phyloP scores from a whole-genome alignment of 257 asterid genomes.

The Solanum neorickii region DNA sequence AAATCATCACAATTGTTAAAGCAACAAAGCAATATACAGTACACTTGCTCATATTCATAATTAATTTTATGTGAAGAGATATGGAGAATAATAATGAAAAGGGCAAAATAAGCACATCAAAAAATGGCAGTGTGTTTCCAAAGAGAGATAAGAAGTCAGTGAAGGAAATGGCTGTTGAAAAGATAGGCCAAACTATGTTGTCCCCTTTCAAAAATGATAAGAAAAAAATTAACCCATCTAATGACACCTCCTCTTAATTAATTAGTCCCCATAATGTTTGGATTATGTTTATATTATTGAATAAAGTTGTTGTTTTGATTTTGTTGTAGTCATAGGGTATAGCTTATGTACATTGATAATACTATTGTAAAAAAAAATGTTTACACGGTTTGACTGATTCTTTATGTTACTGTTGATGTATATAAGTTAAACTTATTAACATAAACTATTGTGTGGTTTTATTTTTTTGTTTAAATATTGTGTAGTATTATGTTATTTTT shows the following conservation, averaged over 20 bases:
- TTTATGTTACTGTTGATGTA: no score
- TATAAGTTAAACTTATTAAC: neutral
- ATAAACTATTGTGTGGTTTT: neutral
- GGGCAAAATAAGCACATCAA: neutral
- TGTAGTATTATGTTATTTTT: neutral
- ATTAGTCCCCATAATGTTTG: neutral
- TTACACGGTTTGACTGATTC: no score
- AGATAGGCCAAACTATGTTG: neutral
- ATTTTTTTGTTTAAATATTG: neutral
- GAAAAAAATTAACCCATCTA: neutral
- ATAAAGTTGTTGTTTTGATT: no score
- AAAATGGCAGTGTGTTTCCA: neutral
- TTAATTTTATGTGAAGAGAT: neutral
- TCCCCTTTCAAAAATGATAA: no score
- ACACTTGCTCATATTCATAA: no score
- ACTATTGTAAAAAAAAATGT: no score
- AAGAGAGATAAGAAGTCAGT: neutral
- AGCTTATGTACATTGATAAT: neutral
- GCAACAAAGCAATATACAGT: no score
- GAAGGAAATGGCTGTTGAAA: neutral
- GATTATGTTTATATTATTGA: neutral
- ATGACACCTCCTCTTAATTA: neutral
- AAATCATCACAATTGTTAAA: no score
- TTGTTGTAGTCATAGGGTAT: no score
- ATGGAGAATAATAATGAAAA: neutral